Evolutionary conservation across 306 rosid species (phyloP).

Genomic region (Neltuma alba): DNA sequence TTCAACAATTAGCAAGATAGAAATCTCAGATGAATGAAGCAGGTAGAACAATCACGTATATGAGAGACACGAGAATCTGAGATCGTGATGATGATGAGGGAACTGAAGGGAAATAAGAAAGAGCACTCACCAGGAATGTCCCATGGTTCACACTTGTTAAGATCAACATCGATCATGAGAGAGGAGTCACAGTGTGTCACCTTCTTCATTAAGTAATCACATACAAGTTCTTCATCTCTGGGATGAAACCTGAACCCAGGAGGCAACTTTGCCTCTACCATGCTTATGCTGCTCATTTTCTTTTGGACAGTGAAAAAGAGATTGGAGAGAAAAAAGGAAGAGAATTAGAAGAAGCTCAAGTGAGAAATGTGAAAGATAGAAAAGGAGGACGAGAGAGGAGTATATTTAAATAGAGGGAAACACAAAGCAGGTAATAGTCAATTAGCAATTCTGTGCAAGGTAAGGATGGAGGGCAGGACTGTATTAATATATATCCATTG

Average conservation of each 20-base stretch:
- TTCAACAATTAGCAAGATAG: not conserved
- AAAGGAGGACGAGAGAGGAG: constrained; percentile 35
- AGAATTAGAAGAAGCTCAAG: constrained; percentile 16
- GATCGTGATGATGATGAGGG: constrained; percentile 2
- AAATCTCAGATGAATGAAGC: not conserved
- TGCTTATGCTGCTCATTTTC: constrained; percentile 77
- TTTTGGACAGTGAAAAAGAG: not conserved
- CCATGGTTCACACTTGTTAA: constrained; percentile 96
- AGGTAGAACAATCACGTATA: not conserved
- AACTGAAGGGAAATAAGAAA: not conserved
- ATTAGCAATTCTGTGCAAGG: constrained; percentile 46
- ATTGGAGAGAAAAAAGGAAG: constrained; percentile 1
- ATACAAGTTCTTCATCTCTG: constrained; percentile 89
- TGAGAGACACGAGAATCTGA: not conserved
- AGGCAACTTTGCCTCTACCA: constrained; percentile 84
- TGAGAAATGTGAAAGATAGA: constrained; percentile 22
- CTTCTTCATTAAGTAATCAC: constrained; percentile 85
- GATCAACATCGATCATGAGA: constrained; percentile 90
- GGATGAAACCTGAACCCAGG: constrained; percentile 98
- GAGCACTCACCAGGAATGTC: constrained; percentile 81
- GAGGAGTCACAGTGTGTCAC: constrained; percentile 48
- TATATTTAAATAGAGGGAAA: constrained; percentile 48
- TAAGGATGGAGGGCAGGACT: not conserved
- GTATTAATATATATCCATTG: constrained; percentile 20
- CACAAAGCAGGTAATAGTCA: constrained; percentile 48